Conservation (phyloP, 352 stramenopile species). For the Blastocystis sp. region DNA sequence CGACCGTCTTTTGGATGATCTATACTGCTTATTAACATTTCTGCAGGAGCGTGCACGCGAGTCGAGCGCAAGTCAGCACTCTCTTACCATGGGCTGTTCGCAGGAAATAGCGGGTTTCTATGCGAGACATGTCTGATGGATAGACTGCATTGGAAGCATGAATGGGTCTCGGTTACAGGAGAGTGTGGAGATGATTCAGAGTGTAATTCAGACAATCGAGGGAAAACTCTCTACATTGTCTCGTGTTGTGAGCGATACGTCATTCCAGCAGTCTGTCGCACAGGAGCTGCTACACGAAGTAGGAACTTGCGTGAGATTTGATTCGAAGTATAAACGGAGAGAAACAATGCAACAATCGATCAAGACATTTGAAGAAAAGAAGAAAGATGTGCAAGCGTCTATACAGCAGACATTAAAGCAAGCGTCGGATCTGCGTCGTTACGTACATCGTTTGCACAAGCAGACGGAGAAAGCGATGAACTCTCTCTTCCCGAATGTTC, state of each 20-base stretch:
- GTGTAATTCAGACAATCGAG: not conserved
- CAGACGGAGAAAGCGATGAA: not conserved
- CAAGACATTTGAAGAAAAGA: not conserved
- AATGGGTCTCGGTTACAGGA: not conserved
- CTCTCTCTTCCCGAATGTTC: not conserved
- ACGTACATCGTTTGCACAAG: not conserved
- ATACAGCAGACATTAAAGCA: not conserved
- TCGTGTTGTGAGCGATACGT: not conserved
- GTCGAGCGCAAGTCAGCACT: not conserved
- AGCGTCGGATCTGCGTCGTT: not conserved
- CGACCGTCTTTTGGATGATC: not conserved
- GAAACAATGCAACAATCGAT: not conserved
- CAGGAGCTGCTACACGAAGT: not conserved
- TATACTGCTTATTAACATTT: slow-evolving; percentile 1
- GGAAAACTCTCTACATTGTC: not conserved
- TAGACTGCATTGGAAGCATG: not conserved
- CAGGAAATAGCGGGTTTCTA: not conserved
- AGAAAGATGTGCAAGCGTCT: not conserved
- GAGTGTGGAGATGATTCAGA: not conserved
- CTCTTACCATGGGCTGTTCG: not conserved
- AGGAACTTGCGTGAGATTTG: not conserved
- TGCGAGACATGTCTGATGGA: not conserved
- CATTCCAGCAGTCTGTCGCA: not conserved
- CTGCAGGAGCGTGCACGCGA: not conserved
- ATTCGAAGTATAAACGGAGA: not conserved